A percentile compares a stretch with the other conserved stretches of the same genome.
Conservation (phyloP, 2,329 filamentous ascomycete species). For the Gliomastix tumulicola region DNA sequence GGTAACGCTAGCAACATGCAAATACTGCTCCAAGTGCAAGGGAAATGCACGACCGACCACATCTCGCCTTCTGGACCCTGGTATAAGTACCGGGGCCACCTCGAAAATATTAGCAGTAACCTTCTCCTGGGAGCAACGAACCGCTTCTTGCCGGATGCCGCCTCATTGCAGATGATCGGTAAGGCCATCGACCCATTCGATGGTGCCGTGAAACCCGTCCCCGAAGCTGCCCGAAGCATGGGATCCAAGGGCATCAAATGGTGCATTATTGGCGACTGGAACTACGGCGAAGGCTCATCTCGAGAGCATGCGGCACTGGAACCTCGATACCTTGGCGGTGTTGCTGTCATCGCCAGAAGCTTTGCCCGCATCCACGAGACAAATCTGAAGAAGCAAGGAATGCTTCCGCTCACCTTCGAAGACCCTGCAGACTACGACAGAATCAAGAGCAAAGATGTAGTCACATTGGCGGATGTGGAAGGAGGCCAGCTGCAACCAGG, state of each 20-base stretch:
- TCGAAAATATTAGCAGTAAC: constrained; percentile 28
- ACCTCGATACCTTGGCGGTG: constrained; percentile 75
- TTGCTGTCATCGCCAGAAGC: constrained; percentile 72
- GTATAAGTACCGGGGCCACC: constrained; percentile 28
- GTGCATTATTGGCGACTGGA: constrained; percentile 24
- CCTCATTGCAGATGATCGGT: constrained; percentile 13
- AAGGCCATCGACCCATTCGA: constrained; percentile 14
- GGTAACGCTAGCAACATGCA: constrained; percentile 13
- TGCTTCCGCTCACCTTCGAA: constrained; percentile 54
- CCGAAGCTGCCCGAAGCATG: constrained; percentile 16
- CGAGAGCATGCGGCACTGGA: constrained; percentile 85
- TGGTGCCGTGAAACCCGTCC: constrained; percentile 11
- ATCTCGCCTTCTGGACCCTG: constrained; percentile 28
- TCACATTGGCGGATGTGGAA: constrained; percentile 6
- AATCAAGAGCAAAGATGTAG: constrained; percentile 31
- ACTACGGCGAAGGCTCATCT: constrained; percentile 81
- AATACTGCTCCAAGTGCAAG: constrained; percentile 23
- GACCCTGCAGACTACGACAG: constrained; percentile 71
- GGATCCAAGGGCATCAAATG: constrained; percentile 13
- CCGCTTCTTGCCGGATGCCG: constrained; percentile 14
- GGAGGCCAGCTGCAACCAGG: constrained; percentile 14
- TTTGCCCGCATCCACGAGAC: constrained; percentile 92
- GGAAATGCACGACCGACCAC: constrained; percentile 30
- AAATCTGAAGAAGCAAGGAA: constrained; percentile 79
- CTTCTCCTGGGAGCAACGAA: constrained; percentile 24